Conservation (phyloP, 306 rosid genomes). For the Rubus idaeus region DNA sequence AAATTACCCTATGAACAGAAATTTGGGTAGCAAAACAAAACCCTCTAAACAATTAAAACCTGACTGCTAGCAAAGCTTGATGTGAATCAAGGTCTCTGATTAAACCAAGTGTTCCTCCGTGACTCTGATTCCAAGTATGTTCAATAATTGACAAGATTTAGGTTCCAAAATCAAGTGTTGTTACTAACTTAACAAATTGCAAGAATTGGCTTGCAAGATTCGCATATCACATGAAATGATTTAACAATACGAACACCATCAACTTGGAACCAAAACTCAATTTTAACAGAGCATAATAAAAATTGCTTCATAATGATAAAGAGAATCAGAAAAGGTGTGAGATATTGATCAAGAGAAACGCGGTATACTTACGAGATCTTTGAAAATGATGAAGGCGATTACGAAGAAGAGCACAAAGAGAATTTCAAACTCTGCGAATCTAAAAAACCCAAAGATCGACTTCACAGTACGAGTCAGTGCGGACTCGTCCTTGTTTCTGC, state of each 20-base stretch:
- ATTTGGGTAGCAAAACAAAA: too few relatives aligned
- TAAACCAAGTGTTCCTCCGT: too few relatives aligned
- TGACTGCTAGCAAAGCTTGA: background rate
- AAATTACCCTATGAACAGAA: background rate
- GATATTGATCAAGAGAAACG: background rate
- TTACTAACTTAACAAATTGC: background rate
- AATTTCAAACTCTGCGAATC: slow-evolving; percentile 87
- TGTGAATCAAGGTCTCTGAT: background rate
- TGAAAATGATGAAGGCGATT: slow-evolving; percentile 72
- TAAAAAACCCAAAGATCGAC: slow-evolving; percentile 51
- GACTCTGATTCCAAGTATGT: too few relatives aligned
- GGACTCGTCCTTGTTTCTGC: slow-evolving; percentile 44
- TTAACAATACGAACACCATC: background rate
- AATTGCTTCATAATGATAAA: too few relatives aligned
- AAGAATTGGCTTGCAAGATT: background rate
- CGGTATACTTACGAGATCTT: slow-evolving; percentile 67
- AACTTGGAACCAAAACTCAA: background rate
- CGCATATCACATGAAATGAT: too few relatives aligned
- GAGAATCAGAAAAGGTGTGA: too few relatives aligned
- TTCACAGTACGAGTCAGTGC: slow-evolving; percentile 49
- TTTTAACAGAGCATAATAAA: background rate
- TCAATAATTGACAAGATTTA: too few relatives aligned
- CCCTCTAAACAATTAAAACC: background rate
- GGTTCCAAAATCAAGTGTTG: too few relatives aligned
- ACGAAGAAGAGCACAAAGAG: slow-evolving; percentile 77